phyloP scores from a whole-genome alignment of 1,139 yeast genomes.

The Sugiyamaella pinicola region DNA sequence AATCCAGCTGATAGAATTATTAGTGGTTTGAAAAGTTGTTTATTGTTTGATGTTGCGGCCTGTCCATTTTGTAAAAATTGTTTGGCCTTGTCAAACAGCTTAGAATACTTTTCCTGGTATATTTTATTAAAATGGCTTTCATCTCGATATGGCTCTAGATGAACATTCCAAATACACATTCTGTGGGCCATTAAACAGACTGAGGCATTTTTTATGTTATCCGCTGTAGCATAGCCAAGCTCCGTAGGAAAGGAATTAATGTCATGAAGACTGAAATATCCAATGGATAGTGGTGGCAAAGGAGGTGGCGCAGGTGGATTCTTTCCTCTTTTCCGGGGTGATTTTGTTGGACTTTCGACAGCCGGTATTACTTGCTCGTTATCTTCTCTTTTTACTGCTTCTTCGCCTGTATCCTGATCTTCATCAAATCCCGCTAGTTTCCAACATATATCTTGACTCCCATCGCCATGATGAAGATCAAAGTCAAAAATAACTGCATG shows the following conservation, averaged over 20 bases:
- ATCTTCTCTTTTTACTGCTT: slow-evolving; percentile 18
- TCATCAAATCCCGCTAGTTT: slow-evolving; percentile 65
- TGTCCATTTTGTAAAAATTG: slow-evolving; percentile 54
- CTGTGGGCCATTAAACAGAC: slow-evolving; percentile 80
- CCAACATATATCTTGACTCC: slow-evolving; percentile 87
- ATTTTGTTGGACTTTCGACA: slow-evolving; percentile 6
- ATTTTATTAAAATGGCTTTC: slow-evolving; percentile 62
- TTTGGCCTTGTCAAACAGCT: slow-evolving; percentile 66
- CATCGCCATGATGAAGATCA: slow-evolving; percentile 92
- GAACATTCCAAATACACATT: slow-evolving; percentile 82
- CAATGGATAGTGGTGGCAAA: slow-evolving; percentile 44
- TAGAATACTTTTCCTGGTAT: slow-evolving; percentile 64
- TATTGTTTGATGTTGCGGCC: slow-evolving; percentile 37
- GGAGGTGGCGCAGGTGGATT: slow-evolving; percentile 7
- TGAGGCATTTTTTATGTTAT: slow-evolving; percentile 73
- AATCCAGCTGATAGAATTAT: slow-evolving; percentile 82
- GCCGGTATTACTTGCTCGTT: slow-evolving; percentile 4
- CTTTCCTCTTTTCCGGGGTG: slow-evolving; percentile 10
- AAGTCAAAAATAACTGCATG: slow-evolving; percentile 84
- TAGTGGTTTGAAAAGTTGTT: slow-evolving; percentile 61
- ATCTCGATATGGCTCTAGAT: slow-evolving; percentile 66
- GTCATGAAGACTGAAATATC: slow-evolving; percentile 83
- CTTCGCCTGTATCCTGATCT: slow-evolving; percentile 24
- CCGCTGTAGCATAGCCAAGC: slow-evolving; percentile 71
- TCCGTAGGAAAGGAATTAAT: slow-evolving; percentile 88